Base-by-base conservation (phyloP, 2,329 filamentous ascomycete genomes). In the Fusarium sp. region DNA sequence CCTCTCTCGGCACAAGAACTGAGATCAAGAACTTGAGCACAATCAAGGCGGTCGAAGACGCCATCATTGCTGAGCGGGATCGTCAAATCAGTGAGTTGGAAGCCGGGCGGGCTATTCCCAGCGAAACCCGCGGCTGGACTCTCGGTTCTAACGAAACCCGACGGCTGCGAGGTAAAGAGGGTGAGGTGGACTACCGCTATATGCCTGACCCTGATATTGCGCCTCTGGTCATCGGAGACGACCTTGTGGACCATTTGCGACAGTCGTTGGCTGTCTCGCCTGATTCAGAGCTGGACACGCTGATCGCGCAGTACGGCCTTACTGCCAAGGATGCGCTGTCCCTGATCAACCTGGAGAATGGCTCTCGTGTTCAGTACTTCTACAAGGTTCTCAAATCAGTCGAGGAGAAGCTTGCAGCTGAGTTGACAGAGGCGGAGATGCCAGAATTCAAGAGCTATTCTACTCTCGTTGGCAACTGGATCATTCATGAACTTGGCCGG, bases 1-100 rank as follows among this genome's bases (percentile, higher is more conserved):
- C 69, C 2, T 81, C 81, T 4, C 87, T 98, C 0, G 97, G 97
- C 3, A 95, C 95, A 76, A 89, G 96, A 64, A 98, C 95, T 0
- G 97, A 99, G 84, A 98, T 99, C 85, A 99, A 99, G 84, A 99
- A 99, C 79, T 81, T 99, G 75, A 96, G 94, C 82, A 97, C 94
- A 64, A 95, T 98, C 86, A 98, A 97, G 81, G 95, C 95, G 1
- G 93, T 99, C 1, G 95, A 98, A 82, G 95, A 98, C 77, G 96
- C 97, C 45, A 95, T 99, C 71, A 92, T 96, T 63, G 94, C 95
- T 0, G 97, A 99, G 83, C 90, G 95, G 37, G 92, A 97, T 79
- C 90, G 97, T 1, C 97, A 99, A 82, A 98, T 98, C 72, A 85
- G 84, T 0, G 88, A 97, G 4, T 86, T 98, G 0, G 92, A 97